Evolutionary conservation across 2,329 filamentous ascomycete genomes (phyloP).

Genomic region (Colletotrichum sidae): DNA sequence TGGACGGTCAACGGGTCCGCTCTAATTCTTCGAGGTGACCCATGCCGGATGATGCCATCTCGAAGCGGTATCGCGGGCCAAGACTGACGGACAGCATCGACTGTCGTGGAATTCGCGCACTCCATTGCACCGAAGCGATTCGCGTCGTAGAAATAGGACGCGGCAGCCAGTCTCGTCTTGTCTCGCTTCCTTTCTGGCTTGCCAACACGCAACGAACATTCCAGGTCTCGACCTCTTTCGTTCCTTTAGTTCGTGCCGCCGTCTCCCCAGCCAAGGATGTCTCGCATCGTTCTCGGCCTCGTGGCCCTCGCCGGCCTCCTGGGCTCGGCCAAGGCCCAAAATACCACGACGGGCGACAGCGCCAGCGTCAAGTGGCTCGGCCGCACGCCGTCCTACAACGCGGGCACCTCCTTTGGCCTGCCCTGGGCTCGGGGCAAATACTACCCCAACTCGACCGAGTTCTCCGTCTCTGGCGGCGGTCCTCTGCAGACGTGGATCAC

Average conservation of each 20-base stretch:
- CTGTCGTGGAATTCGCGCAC: conserved; percentile 17
- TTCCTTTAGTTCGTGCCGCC: conserved; percentile 1
- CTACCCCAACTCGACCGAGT: conserved; percentile 49
- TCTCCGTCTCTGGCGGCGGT: conserved; percentile 45
- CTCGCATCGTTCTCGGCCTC: conserved; percentile 28
- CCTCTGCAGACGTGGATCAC: conserved; percentile 65
- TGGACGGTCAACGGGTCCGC: not conserved
- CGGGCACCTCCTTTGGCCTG: conserved; percentile 56
- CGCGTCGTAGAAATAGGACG: conserved; percentile 10
- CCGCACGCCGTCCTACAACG: conserved; percentile 47
- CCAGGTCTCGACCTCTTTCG: not conserved
- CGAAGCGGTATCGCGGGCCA: conserved; percentile 16
- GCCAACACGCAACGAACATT: not conserved
- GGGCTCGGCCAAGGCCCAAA: conserved; percentile 27
- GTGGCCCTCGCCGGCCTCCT: conserved; percentile 34
- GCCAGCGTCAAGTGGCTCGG: conserved; percentile 54
- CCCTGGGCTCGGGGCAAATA: conserved; percentile 57
- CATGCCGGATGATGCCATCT: conserved; percentile 25
- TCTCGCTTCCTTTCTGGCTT: not conserved
- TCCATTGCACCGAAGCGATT: conserved; percentile 14
- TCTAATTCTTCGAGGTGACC: not conserved
- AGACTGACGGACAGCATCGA: not conserved
- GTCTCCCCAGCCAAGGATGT: conserved; percentile 25
- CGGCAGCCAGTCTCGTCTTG: not conserved
- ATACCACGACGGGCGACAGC: conserved; percentile 26